A percentile compares a stretch with the other conserved stretches of the same genome.
phyloP scores from a whole-genome alignment of 139 green algal genomes.

The Edaphochlamys debaryana region DNA sequence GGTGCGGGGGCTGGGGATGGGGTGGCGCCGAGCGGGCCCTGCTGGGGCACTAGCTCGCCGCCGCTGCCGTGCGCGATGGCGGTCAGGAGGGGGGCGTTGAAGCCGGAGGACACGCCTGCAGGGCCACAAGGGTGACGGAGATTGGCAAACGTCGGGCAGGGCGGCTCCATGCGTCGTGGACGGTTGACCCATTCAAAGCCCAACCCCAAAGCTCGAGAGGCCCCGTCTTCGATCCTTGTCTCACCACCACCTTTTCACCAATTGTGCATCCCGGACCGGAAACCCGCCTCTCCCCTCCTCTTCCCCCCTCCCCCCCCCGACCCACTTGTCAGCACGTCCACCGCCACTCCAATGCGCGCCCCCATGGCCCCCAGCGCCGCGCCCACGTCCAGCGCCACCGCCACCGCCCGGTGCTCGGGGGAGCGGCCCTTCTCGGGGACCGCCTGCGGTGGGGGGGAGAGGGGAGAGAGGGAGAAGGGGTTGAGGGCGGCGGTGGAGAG shows the following conservation, averaged over 20 bases:
- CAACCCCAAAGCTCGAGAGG: too few species aligned
- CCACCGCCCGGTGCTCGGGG: background rate
- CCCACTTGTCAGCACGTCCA: conserved; percentile 28
- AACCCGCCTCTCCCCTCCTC: background rate
- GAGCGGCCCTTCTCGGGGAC: conserved; percentile 14
- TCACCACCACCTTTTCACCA: too few species aligned
- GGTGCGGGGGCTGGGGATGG: too few species aligned
- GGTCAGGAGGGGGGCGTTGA: conserved; percentile 30
- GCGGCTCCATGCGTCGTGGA: background rate
- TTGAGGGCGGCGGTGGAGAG: background rate
- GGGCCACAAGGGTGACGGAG: too few species aligned
- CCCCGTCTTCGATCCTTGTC: too few species aligned
- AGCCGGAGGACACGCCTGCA: background rate
- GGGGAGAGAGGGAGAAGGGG: background rate
- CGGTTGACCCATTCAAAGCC: too few species aligned
- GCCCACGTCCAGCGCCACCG: conserved; percentile 8
- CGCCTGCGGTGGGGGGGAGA: background rate
- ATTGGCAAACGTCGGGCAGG: background rate
- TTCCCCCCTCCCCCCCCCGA: background rate
- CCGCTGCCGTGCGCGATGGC: conserved; percentile 21
- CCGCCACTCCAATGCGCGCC: background rate
- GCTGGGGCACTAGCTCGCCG: conserved; percentile 14
- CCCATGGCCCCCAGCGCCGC: conserved; percentile 19
- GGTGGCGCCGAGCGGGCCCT: background rate
- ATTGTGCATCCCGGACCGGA: too few species aligned